Evolutionary conservation across 2,329 filamentous ascomycete genomes (phyloP).

Genomic region (Cladobotryum protrusum): DNA sequence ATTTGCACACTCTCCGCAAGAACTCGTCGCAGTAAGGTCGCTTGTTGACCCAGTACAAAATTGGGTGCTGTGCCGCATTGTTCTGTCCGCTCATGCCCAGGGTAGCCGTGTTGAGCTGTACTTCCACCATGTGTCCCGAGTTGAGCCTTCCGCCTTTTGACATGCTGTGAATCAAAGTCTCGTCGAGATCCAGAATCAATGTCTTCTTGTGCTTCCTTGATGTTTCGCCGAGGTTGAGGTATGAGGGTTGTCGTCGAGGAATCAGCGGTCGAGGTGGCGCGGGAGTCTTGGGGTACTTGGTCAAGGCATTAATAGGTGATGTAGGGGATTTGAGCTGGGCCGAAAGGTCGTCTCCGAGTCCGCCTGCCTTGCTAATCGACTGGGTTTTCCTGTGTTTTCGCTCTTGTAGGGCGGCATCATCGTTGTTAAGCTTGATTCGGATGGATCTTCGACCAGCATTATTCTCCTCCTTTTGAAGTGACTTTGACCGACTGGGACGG

Average conservation of each 20-base stretch:
- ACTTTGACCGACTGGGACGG: conserved; percentile 59
- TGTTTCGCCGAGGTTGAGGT: conserved; percentile 55
- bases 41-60: conserved; percentile 98
- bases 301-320: conserved; percentile 70
- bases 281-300: conserved; percentile 84
- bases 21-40: conserved; percentile 96
- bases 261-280: conserved; percentile 85
- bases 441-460: conserved; percentile 69
- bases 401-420: conserved; percentile 65
- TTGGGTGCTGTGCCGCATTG: conserved; percentile 73
- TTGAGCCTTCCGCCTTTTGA: conserved; percentile 94
- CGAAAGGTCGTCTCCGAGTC: conserved; percentile 49
- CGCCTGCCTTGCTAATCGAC: conserved; percentile 39
- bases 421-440: conserved; percentile 80
- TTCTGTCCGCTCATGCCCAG: conserved; percentile 65
- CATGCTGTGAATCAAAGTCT: conserved; percentile 97
- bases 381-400: conserved; percentile 63
- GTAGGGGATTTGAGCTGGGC: conserved; percentile 91
- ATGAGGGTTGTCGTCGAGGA: conserved; percentile 82
- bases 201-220: conserved; percentile 72
- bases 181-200: conserved; percentile 88
- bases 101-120: conserved; percentile 71
- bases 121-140: conserved; percentile 97
- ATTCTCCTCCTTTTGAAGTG: conserved; percentile 56
- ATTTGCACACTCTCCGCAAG: conserved; percentile 83